phyloP scores from a whole-genome alignment of 2,329 filamentous ascomycete genomes.

The Aureobasidium pullulans region DNA sequence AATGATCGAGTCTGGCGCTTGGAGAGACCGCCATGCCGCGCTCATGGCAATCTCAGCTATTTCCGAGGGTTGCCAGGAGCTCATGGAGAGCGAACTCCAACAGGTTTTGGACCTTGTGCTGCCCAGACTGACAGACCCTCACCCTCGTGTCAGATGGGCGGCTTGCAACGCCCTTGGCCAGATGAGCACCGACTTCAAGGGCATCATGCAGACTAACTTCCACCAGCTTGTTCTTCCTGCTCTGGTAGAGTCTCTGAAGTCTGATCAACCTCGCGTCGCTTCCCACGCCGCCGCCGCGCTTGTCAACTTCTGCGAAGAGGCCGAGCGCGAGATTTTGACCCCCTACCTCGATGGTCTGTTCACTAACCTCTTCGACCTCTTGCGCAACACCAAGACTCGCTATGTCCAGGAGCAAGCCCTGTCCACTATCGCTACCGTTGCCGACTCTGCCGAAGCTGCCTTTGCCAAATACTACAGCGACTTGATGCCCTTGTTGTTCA shows the following conservation, averaged over 20 bases:
- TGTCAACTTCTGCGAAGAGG: slow-evolving; percentile 98
- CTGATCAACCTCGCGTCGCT: slow-evolving; percentile 86
- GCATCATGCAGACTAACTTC: slow-evolving; percentile 95
- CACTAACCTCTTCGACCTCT: slow-evolving; percentile 73
- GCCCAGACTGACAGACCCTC: slow-evolving; percentile 78
- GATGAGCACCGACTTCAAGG: slow-evolving; percentile 99
- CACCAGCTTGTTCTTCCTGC: slow-evolving; percentile 80
- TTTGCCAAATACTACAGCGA: slow-evolving; percentile 95
- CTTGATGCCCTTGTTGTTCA: slow-evolving; percentile 89
- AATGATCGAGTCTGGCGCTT: slow-evolving; percentile 93
- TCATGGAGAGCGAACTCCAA: slow-evolving; percentile 91
- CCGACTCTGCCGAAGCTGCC: slow-evolving; percentile 92
- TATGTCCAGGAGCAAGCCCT: slow-evolving; percentile 97
- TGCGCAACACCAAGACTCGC: slow-evolving; percentile 77
- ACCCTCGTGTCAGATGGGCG: slow-evolving; percentile 92
- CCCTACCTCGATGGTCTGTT: slow-evolving; percentile 88
- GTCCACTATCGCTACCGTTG: slow-evolving; percentile 96
- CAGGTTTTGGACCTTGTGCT: slow-evolving; percentile 94
- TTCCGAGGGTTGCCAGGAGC: slow-evolving; percentile 88
- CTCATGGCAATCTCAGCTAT: slow-evolving; percentile 99
- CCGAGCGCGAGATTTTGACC: slow-evolving; percentile 83
- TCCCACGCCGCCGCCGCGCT: slow-evolving; percentile 95
- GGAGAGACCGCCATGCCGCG: slow-evolving; percentile 92
- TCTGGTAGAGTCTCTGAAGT: slow-evolving; percentile 86
- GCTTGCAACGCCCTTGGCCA: slow-evolving; percentile 98